Evolutionary conservation across 768 basidiomycete genomes (phyloP).

Genomic region (Naganishia kalamii): DNA sequence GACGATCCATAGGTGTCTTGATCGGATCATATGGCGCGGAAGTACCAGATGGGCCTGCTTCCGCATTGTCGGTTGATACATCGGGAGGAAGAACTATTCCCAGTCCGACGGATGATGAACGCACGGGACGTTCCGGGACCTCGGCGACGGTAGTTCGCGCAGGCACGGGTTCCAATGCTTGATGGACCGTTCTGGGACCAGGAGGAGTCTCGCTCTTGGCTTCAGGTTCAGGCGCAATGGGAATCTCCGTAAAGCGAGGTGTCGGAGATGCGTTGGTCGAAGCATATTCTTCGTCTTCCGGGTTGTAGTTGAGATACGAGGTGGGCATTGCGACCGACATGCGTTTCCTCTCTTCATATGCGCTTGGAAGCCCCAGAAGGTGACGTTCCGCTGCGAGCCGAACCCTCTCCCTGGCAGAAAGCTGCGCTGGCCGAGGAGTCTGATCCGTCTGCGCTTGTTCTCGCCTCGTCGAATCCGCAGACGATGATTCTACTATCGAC

Average conservation of each 20-base stretch:
- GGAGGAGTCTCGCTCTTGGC: not conserved
- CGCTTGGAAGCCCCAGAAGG: too few relatives aligned
- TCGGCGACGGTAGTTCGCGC: not conserved
- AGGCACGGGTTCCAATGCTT: not conserved
- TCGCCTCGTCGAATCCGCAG: not conserved
- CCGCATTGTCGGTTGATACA: not conserved
- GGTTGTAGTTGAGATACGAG: constrained; percentile 5
- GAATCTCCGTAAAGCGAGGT: not conserved
- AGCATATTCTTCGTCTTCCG: not conserved
- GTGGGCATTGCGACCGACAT: not conserved
- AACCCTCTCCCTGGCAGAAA: not conserved
- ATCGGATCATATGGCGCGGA: not conserved
- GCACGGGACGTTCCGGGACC: not conserved
- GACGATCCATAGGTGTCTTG: constrained; percentile 1
- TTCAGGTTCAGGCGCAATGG: not conserved
- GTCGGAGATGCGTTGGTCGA: not conserved
- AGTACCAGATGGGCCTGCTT: not conserved
- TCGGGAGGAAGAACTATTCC: not conserved
- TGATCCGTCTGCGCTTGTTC: too few relatives aligned
- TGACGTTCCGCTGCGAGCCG: too few relatives aligned
- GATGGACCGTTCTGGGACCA: not conserved
- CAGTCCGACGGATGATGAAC: not conserved
- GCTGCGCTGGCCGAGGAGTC: not conserved
- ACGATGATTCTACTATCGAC: not conserved
- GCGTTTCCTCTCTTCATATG: not conserved